Percentiles rank a stretch among this genome's conserved stretches.
Evolutionary conservation across 352 stramenopile species (phyloP).

Genomic region (Blastocystis sp.): DNA sequence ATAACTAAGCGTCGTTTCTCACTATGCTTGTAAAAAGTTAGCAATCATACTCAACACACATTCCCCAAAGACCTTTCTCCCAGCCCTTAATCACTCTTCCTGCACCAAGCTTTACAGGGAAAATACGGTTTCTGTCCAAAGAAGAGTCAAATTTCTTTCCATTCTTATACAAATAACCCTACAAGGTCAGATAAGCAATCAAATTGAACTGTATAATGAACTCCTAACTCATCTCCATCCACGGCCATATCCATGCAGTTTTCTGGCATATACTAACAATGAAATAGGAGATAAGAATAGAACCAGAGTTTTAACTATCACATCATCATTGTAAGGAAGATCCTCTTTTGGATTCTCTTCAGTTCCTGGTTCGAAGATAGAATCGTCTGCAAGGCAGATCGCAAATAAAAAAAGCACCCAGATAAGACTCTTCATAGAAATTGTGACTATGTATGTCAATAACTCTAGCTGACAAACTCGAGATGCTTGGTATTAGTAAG

Average conservation of each 20-base stretch:
- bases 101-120: conserved; percentile 67
- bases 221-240: conserved; percentile 36
- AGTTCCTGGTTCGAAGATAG: conserved; percentile 22
- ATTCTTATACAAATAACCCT: conserved; percentile 65
- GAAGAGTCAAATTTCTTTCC: conserved; percentile 69
- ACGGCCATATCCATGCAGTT: conserved; percentile 38
- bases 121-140: conserved; percentile 66
- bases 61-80: conserved; percentile 64
- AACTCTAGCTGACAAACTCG: background rate
- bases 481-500: background rate
- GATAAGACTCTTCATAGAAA: background rate
- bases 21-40: background rate
- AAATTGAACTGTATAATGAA: conserved; percentile 41
- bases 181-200: background rate
- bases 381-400: background rate
- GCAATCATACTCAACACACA: conserved; percentile 61
- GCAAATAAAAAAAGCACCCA: background rate
- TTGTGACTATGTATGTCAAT: background rate
- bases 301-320: conserved; percentile 54
- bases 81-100: conserved; percentile 66
- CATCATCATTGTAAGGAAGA: conserved; percentile 58
- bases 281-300: background rate
- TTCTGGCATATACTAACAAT: conserved; percentile 37
- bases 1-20: conserved; percentile 66
- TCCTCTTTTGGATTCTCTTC: conserved; percentile 38